A percentile compares a stretch with the other conserved stretches of the same genome.
Evolutionary conservation across 495 filamentous ascomycete species (phyloP).

Genomic region (Podospora appendiculata): DNA sequence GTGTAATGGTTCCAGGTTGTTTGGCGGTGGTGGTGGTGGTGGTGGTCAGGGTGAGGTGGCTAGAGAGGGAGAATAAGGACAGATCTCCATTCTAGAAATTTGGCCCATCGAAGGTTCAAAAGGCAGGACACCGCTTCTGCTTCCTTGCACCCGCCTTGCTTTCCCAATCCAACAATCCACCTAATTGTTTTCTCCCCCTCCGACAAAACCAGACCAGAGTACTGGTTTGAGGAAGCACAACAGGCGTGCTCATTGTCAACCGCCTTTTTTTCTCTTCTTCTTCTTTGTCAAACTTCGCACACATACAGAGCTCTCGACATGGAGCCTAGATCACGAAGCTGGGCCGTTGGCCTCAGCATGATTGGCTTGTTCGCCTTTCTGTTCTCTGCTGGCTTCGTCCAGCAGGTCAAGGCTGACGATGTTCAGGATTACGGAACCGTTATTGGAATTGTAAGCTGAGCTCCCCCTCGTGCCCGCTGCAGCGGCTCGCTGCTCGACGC

Average conservation of each 20-base stretch:
- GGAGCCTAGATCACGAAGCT: slow-evolving; percentile 45
- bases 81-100: slow-evolving; percentile 16
- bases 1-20: too few relatives aligned
- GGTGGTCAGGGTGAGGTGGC: background rate
- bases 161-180: slow-evolving; percentile 1
- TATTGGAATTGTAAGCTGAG: slow-evolving; percentile 70
- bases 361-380: slow-evolving; percentile 68
- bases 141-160: background rate
- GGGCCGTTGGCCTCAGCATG: slow-evolving; percentile 35
- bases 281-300: background rate
- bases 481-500: background rate
- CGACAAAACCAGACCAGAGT: slow-evolving; percentile 1
- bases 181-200: background rate
- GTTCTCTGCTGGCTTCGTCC: slow-evolving; percentile 62
- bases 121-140: slow-evolving; percentile 1
- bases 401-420: slow-evolving; percentile 67
- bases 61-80: slow-evolving; percentile 15
- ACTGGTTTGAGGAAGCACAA: slow-evolving; percentile 1
- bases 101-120: slow-evolving; percentile 3
- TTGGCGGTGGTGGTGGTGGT: background rate
- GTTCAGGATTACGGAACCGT: slow-evolving; percentile 77
- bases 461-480: background rate
- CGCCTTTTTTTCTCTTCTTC: slow-evolving; percentile 4
- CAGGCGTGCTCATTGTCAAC: background rate
- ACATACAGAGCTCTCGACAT: slow-evolving; percentile 27